These are phyloP conservation scores for Paramyrothecium sp. DNA, from an alignment of 2,329 filamentous ascomycete genomes.

Conservation along the genomic window DNA sequence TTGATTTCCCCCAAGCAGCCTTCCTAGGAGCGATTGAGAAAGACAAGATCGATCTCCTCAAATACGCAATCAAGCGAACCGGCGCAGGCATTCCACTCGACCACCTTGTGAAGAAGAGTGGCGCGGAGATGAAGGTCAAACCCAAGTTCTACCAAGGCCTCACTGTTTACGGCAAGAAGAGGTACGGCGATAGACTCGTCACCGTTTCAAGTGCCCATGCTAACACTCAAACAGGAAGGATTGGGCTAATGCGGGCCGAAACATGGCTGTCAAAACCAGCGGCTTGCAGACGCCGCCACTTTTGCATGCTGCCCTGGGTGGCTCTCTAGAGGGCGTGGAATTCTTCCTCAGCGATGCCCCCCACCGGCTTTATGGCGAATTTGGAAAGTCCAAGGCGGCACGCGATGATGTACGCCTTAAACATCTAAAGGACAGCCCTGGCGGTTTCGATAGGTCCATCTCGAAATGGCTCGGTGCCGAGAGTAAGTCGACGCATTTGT, in stretches of 20 bases:
- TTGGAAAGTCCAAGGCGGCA: slow-evolving; percentile 57
- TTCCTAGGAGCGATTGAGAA: slow-evolving; percentile 43
- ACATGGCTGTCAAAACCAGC: slow-evolving; percentile 33
- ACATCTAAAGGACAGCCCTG: slow-evolving; percentile 55
- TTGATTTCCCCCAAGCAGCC: slow-evolving; percentile 34
- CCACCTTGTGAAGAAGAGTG: slow-evolving; percentile 63
- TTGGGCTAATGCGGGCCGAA: slow-evolving; percentile 67
- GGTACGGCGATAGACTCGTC: slow-evolving; percentile 24
- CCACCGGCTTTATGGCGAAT: slow-evolving; percentile 65
- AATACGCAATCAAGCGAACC: slow-evolving; percentile 61
- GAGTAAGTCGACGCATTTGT: slow-evolving; percentile 41
- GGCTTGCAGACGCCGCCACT: slow-evolving; percentile 55
- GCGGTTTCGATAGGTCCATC: slow-evolving; percentile 64
- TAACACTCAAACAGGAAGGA: slow-evolving; percentile 45
- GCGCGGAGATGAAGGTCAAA: slow-evolving; percentile 61
- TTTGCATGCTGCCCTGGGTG: slow-evolving; percentile 53
- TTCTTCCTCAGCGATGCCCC: slow-evolving; percentile 77
- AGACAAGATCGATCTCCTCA: slow-evolving; percentile 57
- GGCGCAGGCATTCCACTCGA: slow-evolving; percentile 71
- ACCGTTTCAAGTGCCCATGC: background rate
- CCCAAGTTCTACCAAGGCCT: slow-evolving; percentile 75
- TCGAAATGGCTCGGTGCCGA: slow-evolving; percentile 60
- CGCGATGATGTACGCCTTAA: slow-evolving; percentile 61
- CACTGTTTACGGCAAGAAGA: slow-evolving; percentile 72
- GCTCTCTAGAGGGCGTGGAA: slow-evolving; percentile 67